A percentile compares a stretch with the other conserved stretches of the same genome.
Conservation (phyloP, 305 asterid genomes). For the Coffea humblotiana region DNA sequence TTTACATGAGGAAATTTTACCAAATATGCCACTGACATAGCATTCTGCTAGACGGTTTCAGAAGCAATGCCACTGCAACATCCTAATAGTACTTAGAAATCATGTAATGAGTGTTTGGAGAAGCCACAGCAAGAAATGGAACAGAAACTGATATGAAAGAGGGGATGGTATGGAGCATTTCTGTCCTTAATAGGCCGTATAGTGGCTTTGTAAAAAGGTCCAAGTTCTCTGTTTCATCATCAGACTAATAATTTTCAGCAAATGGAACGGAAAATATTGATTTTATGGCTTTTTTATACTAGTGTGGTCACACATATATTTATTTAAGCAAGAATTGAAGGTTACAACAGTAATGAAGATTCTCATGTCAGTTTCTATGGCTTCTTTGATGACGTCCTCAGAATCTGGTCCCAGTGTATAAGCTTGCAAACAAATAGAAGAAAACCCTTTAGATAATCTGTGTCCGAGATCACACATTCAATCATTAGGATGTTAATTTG, state of each 20-base stretch:
- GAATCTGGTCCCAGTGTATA: conserved; percentile 45
- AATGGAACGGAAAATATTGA: conserved; percentile 41
- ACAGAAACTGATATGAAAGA: conserved; percentile 46
- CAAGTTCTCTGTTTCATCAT: conserved; percentile 71
- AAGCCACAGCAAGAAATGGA: conserved; percentile 48
- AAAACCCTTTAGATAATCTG: conserved; percentile 6
- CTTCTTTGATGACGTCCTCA: conserved; percentile 48
- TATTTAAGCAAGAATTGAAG: conserved; percentile 28
- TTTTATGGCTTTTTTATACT: conserved; percentile 24
- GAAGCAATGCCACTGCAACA: conserved; percentile 38
- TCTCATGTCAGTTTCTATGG: conserved; percentile 63
- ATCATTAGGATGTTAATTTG: conserved; percentile 9
- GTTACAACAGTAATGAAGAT: conserved; percentile 51
- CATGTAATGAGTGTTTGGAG: conserved; percentile 39
- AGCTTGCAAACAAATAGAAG: conserved; percentile 27
- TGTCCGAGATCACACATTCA: conserved; percentile 1
- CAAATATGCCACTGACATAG: conserved; percentile 24
- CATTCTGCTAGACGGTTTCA: conserved; percentile 38
- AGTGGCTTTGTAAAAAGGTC: conserved; percentile 53
- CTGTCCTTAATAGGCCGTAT: conserved; percentile 64
- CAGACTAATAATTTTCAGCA: conserved; percentile 56
- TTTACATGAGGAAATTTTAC: conserved; percentile 2
- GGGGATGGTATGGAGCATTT: conserved; percentile 74
- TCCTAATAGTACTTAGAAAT: conserved; percentile 24
- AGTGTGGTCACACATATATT: conserved; percentile 11